These are phyloP conservation scores for Cladosporium sp. DNA, from an alignment of 2,329 filamentous ascomycete species.

Conservation along the genomic window DNA sequence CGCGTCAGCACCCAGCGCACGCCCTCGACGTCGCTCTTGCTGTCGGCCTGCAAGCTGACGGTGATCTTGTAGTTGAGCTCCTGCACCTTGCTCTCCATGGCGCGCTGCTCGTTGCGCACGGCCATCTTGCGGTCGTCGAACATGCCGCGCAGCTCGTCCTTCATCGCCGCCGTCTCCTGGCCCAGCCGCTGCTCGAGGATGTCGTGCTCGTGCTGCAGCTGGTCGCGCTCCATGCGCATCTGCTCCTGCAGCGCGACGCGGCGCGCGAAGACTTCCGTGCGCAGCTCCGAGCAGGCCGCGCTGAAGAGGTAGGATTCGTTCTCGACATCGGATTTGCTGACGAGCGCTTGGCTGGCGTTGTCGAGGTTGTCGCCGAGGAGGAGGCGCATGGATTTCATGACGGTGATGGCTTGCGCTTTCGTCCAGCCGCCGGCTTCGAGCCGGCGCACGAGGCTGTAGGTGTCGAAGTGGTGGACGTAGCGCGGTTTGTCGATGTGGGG, in stretches of 20 bases:
- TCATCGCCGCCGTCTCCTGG: conserved; percentile 74
- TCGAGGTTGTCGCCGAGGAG: conserved; percentile 74
- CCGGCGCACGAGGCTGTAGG: conserved; percentile 78
- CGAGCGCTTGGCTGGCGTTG: conserved; percentile 69
- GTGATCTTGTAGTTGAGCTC: conserved; percentile 96
- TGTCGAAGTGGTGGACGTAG: conserved; percentile 96
- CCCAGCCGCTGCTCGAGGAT: conserved; percentile 78
- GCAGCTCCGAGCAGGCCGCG: conserved; percentile 86
- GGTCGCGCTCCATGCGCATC: conserved; percentile 73
- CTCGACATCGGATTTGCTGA: conserved; percentile 87
- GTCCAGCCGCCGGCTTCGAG: conserved; percentile 67
- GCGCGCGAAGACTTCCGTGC: conserved; percentile 76
- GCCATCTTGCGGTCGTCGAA: conserved; percentile 95
- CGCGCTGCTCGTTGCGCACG: conserved; percentile 79
- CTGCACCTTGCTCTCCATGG: conserved; percentile 77
- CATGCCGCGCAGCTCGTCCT: conserved; percentile 88
- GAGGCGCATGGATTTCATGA: conserved; percentile 86
- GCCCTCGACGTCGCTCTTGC: conserved; percentile 85
- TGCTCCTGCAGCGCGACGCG: conserved; percentile 71
- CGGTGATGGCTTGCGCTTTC: conserved; percentile 66
- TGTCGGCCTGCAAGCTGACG: conserved; percentile 79
- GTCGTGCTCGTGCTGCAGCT: conserved; percentile 92
- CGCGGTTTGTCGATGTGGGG: conserved; percentile 63
- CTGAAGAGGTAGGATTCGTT: conserved; percentile 91
- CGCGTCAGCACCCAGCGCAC: conserved; percentile 76